These are phyloP conservation scores for Plantago ovata DNA, from an alignment of 257 asterid genomes.

Conservation along the genomic window DNA sequence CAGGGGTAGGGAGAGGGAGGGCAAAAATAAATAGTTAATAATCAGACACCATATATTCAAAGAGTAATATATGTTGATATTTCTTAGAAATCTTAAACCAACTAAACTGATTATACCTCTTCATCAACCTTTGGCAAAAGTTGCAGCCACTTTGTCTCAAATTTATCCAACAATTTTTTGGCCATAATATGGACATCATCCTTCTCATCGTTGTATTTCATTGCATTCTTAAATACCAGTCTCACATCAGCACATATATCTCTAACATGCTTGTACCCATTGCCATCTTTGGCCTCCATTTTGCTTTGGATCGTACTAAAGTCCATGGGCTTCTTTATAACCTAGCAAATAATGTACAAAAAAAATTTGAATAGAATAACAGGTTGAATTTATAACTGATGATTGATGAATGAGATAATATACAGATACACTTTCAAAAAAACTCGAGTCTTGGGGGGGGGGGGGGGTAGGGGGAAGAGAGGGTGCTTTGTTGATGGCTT, in stretches of 20 bases:
- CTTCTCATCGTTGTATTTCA: slow-evolving; percentile 79
- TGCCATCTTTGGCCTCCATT: slow-evolving; percentile 86
- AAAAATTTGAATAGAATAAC: neutral
- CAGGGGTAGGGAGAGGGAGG: too few species aligned
- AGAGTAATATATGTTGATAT: slow-evolving; percentile 4
- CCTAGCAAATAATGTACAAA: slow-evolving; percentile 31
- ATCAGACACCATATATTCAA: slow-evolving; percentile 13
- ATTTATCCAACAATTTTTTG: slow-evolving; percentile 64
- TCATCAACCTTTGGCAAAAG: slow-evolving; percentile 91
- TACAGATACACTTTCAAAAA: too few species aligned
- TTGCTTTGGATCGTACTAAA: slow-evolving; percentile 75
- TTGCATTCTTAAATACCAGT: slow-evolving; percentile 86
- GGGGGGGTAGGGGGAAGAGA: neutral
- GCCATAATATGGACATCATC: slow-evolving; percentile 91
- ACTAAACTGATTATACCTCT: slow-evolving; percentile 77
- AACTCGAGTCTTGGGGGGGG: neutral
- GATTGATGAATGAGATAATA: slow-evolving; percentile 1
- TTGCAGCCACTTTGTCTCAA: slow-evolving; percentile 85
- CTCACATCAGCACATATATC: slow-evolving; percentile 86
- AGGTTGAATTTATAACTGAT: neutral
- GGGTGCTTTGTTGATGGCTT: slow-evolving; percentile 16
- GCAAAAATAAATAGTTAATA: too few species aligned
- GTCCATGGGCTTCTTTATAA: slow-evolving; percentile 96
- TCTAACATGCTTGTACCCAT: slow-evolving; percentile 77
- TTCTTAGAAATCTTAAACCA: neutral